Evolutionary conservation across 768 basidiomycete species (phyloP).

Genomic region (Suillus clintonianus): DNA sequence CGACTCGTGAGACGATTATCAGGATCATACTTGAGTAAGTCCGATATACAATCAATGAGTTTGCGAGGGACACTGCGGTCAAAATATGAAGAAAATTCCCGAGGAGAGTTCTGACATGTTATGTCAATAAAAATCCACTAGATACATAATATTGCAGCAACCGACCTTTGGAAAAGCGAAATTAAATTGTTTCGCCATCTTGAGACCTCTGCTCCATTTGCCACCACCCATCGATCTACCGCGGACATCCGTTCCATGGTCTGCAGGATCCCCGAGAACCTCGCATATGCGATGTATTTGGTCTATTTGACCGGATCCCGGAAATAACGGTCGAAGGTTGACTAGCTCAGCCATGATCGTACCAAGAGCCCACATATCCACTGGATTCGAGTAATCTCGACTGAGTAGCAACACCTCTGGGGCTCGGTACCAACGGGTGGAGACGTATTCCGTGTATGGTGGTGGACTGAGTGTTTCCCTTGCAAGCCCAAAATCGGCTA

Average conservation of each 20-base stretch:
- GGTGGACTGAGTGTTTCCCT: slow-evolving; percentile 85
- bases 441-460: slow-evolving; percentile 98
- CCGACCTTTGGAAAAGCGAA: slow-evolving; percentile 89
- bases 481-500: slow-evolving; percentile 97
- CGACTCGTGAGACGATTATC: slow-evolving; percentile 80
- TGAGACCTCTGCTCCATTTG: slow-evolving; percentile 80
- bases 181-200: slow-evolving; percentile 83
- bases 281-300: slow-evolving; percentile 91
- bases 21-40: slow-evolving; percentile 92
- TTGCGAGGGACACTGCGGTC: slow-evolving; percentile 75
- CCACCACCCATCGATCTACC: slow-evolving; percentile 82
- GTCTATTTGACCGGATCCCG: slow-evolving; percentile 89
- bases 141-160: slow-evolving; percentile 9
- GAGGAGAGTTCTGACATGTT: slow-evolving; percentile 56
- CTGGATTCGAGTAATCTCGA: slow-evolving; percentile 92
- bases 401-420: slow-evolving; percentile 94
- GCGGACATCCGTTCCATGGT: slow-evolving; percentile 76
- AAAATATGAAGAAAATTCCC: slow-evolving; percentile 72
- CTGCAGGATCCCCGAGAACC: slow-evolving; percentile 88
- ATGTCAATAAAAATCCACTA: slow-evolving; percentile 4
- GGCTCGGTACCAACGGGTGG: slow-evolving; percentile 99
- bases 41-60: slow-evolving; percentile 88
- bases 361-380: slow-evolving; percentile 99
- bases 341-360: slow-evolving; percentile 97
- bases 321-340: slow-evolving; percentile 94